Evolutionary conservation across 2,329 filamentous ascomycete species (phyloP), one percentile per base, ranked within the genome.

Genomic region (Helotiales sp.): DNA sequence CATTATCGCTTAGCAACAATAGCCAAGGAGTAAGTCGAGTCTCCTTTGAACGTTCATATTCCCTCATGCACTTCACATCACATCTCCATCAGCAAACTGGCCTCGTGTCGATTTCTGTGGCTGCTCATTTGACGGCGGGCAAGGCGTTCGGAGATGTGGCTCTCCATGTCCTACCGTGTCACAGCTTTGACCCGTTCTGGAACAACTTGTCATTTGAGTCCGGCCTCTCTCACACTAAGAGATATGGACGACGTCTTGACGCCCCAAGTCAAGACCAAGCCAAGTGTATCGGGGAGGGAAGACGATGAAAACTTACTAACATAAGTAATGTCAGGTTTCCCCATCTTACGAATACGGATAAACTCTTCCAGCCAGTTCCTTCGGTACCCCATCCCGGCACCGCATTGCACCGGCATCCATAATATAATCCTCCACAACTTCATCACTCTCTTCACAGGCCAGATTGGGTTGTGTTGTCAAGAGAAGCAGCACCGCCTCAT

Each of bases 1-100:
- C 30, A 29, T 31, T 27, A 55, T 57, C 52, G 56, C 61, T 61
- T 63, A 56, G 12, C 29, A 33, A 44, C 53, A 54, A 42, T 10
- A 5, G 42, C 25, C 50, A 52, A n/a, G 54, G 36, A 52, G 62
- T 63, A 62, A 58, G 62, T 59, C 46, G 33, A 38, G 13, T 40
- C 13, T 30, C 29, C 13, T 29, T 48, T 10, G 22, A 44, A 44
- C 22, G 22, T 44, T 44, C 40, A 44, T 24, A 27, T 25, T 24
- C 12, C 27, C 22, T n/a, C 27, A 25, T 25, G 38, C 27, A 12
- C 40, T 15, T 25, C 40, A 12, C 27, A 25, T 24, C 40, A 25
- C 24, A 6, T 25, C 19, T 44, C 12, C 40, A 44, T 44, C 22
- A 24, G 22, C 29, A 25, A 31, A 19, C 15, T 15, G 22, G 22